A percentile compares a stretch with the other conserved stretches of the same genome.
These are phyloP conservation scores for Chrysosphaeria jannelii DNA, from an alignment of 2,329 filamentous ascomycete genomes.

Conservation along the genomic window DNA sequence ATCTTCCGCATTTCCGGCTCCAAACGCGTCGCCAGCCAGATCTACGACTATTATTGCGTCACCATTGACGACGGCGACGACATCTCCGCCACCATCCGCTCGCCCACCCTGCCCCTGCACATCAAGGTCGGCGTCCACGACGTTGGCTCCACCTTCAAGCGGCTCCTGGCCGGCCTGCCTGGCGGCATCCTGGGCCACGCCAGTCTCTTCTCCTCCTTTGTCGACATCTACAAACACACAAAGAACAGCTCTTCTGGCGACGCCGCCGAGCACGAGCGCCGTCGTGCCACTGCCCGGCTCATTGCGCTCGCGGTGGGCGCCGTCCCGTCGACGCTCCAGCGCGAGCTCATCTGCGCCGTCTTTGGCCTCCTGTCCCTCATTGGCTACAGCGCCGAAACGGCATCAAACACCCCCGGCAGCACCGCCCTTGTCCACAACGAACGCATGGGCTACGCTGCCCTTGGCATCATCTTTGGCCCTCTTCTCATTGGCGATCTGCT, in stretches of 20 bases:
- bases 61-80: conserved; percentile 14
- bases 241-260: not conserved
- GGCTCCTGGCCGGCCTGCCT: conserved; percentile 28
- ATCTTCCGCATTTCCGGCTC: conserved; percentile 35
- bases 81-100: conserved; percentile 25
- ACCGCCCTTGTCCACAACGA: conserved; percentile 24
- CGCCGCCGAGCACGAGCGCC: conserved; percentile 18
- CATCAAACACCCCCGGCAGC: conserved; percentile 17
- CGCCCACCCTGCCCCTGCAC: conserved; percentile 26
- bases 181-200: conserved; percentile 35
- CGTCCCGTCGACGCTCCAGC: conserved; percentile 25
- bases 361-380: conserved; percentile 33
- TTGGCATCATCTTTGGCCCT: conserved; percentile 35
- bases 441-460: conserved; percentile 30
- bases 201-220: conserved; percentile 27
- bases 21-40: conserved; percentile 18
- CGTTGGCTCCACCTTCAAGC: conserved; percentile 36
- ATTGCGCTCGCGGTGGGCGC: conserved; percentile 31
- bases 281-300: conserved; percentile 27
- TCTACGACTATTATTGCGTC: conserved; percentile 33
- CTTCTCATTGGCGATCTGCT: conserved; percentile 27
- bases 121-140: conserved; percentile 30
- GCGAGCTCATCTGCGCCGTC: conserved; percentile 34
- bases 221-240: conserved; percentile 23
- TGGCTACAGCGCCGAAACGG: conserved; percentile 23